Evolutionary conservation across 805 yeast genomes (phyloP).

Genomic region (Ascoidea tarda): DNA sequence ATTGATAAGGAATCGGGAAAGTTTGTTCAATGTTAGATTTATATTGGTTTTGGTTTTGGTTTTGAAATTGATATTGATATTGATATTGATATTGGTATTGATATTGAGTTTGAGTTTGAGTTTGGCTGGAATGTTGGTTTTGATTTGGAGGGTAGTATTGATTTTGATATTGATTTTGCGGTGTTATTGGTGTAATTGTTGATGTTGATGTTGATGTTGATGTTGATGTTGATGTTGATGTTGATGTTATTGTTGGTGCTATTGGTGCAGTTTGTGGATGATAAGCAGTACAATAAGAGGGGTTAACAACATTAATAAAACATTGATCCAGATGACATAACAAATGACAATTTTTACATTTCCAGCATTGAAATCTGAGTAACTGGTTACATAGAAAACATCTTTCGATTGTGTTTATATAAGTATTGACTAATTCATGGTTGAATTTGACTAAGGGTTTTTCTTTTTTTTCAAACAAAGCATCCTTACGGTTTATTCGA

Average conservation of each 20-base stretch:
- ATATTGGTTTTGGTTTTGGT: too few species aligned
- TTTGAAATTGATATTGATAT: too few species aligned
- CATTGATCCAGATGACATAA: neutral
- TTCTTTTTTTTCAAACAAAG: neutral
- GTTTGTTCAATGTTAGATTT: too few species aligned
- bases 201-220: neutral
- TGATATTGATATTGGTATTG: too few species aligned
- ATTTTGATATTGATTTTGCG: too few species aligned
- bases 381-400: neutral
- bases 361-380: neutral
- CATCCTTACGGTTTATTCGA: neutral
- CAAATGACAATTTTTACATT: neutral
- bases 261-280: neutral
- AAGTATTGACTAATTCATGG: neutral
- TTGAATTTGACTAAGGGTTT: neutral
- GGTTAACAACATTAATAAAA: neutral
- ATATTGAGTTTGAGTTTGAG: too few species aligned
- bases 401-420: neutral
- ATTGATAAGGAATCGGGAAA: too few species aligned
- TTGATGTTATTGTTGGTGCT: neutral
- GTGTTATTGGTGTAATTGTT: neutral
- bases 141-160: too few species aligned
- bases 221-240: slow-evolving; percentile 1
- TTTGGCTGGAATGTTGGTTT: too few species aligned
- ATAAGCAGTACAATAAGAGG: neutral